Evolutionary conservation across 2,329 filamentous ascomycete species (phyloP).

Genomic region (Plenodomus biglobosus): DNA sequence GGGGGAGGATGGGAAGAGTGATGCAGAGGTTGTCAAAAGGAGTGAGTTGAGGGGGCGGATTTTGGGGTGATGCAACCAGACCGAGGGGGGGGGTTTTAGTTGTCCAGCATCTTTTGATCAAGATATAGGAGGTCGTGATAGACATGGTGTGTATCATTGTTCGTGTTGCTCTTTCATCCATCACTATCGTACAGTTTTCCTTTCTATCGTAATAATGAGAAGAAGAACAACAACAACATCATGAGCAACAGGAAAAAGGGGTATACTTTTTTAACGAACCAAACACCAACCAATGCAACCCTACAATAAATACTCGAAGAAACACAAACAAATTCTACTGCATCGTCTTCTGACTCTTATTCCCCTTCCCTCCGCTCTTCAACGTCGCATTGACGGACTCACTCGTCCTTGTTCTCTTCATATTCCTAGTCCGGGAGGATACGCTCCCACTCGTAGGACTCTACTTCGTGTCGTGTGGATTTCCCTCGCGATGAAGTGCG

Average conservation of each 20-base stretch:
- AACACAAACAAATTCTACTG: background rate
- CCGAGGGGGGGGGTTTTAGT: too few species aligned
- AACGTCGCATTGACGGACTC: background rate
- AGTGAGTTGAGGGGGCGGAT: conserved; percentile 16
- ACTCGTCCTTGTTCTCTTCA: conserved; percentile 1
- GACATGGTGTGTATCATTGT: too few species aligned
- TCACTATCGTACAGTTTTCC: background rate
- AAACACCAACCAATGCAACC: background rate
- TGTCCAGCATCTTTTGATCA: too few species aligned
- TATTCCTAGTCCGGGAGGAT: background rate
- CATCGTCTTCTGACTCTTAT: background rate
- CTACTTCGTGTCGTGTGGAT: background rate
- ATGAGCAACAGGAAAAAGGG: background rate
- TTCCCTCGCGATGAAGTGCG: background rate
- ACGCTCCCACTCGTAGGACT: conserved; percentile 1
- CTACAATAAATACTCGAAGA: background rate
- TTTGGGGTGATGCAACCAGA: conserved; percentile 10
- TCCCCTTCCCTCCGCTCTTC: too few species aligned
- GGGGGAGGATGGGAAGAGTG: conserved; percentile 13
- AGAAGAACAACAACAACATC: background rate
- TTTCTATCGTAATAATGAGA: background rate
- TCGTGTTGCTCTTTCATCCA: background rate
- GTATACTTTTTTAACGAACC: background rate
- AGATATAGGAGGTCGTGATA: too few species aligned
- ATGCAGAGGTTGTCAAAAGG: conserved; percentile 11